Evolutionary conservation across 202 grass and related monocot genomes (phyloP).

Genomic region (Tripidium arundinaceum): DNA sequence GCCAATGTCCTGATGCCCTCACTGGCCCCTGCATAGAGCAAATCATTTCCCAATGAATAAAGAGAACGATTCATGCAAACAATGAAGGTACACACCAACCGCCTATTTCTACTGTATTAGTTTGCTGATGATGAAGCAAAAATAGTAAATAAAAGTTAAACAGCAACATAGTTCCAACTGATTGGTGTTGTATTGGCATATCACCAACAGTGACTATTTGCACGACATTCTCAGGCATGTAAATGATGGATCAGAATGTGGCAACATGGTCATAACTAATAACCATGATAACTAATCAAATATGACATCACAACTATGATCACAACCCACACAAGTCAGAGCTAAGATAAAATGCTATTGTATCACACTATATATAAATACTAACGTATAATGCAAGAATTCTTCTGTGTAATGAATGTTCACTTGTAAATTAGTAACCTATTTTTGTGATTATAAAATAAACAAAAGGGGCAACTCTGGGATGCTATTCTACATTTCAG

Average conservation of each 20-base stretch:
- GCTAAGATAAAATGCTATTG: background rate
- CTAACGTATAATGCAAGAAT: background rate
- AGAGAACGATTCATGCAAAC: background rate
- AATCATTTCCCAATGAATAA: constrained; percentile 8
- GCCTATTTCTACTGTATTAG: background rate
- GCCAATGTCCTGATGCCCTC: constrained; percentile 12
- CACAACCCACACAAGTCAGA: background rate
- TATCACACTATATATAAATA: background rate
- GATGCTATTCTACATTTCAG: background rate
- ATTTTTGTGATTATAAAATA: background rate
- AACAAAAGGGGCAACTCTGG: background rate
- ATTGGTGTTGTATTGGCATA: background rate
- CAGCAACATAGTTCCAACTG: background rate
- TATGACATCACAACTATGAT: background rate
- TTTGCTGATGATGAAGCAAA: background rate
- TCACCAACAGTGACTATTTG: background rate
- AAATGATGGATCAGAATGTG: background rate
- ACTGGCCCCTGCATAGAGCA: constrained; percentile 43
- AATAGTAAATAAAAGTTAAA: background rate
- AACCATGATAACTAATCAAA: background rate
- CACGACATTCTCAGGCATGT: background rate
- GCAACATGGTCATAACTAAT: background rate
- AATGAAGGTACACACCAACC: background rate
- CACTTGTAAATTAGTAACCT: background rate
- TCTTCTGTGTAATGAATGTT: background rate